Evolutionary conservation across 257 asterid genomes (phyloP).

Genomic region (Gentiana macrophylla): DNA sequence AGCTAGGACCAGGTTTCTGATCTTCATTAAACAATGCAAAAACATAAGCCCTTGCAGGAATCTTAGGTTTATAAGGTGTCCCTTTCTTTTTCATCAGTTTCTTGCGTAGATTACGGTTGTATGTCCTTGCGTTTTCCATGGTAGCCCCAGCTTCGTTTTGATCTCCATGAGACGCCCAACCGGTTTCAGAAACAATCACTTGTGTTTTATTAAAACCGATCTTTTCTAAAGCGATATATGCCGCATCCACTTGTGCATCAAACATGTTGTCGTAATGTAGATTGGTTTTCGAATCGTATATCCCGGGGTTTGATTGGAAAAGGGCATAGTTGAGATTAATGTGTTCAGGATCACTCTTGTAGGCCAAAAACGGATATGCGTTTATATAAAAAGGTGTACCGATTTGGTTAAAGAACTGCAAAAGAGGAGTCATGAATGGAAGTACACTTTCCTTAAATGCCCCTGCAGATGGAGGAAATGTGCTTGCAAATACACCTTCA

Average conservation of each 20-base stretch:
- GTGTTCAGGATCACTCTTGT: conserved; percentile 46
- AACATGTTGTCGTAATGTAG: conserved; percentile 78
- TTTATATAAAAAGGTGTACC: conserved; percentile 78
- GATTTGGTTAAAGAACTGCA: conserved; percentile 46
- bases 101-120: conserved; percentile 42
- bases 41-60: conserved; percentile 46
- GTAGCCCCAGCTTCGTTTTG: conserved; percentile 54
- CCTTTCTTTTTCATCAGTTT: conserved; percentile 50
- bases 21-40: conserved; percentile 76
- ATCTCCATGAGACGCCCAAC: conserved; percentile 83
- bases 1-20: conserved; percentile 66
- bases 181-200: conserved; percentile 80
- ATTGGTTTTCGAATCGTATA: conserved; percentile 40
- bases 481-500: conserved; percentile 48
- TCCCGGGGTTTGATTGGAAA: conserved; percentile 28
- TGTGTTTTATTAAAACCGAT: conserved; percentile 41
- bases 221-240: conserved; percentile 67
- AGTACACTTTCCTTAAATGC: conserved; percentile 59
- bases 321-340: conserved; percentile 61
- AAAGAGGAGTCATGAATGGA: conserved; percentile 65
- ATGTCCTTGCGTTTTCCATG: conserved; percentile 45
- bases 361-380: conserved; percentile 77
- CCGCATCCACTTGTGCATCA: conserved; percentile 71
- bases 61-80: conserved; percentile 64
- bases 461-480: conserved; percentile 73